Base-by-base conservation (phyloP, 257 asterid species). In the Nyctanthes arbortristis region DNA sequence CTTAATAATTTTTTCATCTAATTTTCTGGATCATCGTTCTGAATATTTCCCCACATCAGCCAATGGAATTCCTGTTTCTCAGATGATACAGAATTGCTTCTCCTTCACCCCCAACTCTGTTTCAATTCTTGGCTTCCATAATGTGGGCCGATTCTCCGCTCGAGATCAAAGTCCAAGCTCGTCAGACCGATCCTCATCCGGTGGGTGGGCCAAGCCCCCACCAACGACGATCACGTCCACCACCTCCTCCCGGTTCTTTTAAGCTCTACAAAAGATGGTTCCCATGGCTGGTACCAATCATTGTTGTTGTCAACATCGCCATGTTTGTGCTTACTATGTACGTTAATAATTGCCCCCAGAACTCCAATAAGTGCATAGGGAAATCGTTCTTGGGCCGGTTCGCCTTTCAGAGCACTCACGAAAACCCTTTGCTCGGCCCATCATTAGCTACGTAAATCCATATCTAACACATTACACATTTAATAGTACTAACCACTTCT, bases 401-500 rank as follows among this genome's bases (percentile, higher is more conserved):
- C 47, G 81, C 99, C 20, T 93, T 93, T 71, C 95, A 92, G 77
- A 78, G 73, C 82, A 75, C 85, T 76, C 85, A 68, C 59, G 95
- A 86, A 76, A 93, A 93, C 59, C 97, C 96, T 7, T 67, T 93
- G 87, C 97, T 94, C 62, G 99, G 97, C 54, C 99, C 97, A 68
- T 84, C 96, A 18, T 81, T 97, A 9, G 31, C 72, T 58, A 94
- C 96, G 93, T 86, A 33, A 69, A 82, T 79, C 58, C 27, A 22
- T 54, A 1, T 11, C 56, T 24, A 14, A 2, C 63, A 37, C n/a
- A n/a, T n/a, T n/a, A n/a, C n/a, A n/a, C n/a, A n/a, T n/a, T n/a
- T n/a, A n/a, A n/a, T n/a, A n/a, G n/a, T n/a, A n/a, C n/a, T n/a
- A n/a, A n/a, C n/a, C n/a, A n/a, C n/a, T n/a, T n/a, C n/a, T n/a